Base-by-base conservation (phyloP, 441 rosid species). In the Cnidoscolus chayamansa region DNA sequence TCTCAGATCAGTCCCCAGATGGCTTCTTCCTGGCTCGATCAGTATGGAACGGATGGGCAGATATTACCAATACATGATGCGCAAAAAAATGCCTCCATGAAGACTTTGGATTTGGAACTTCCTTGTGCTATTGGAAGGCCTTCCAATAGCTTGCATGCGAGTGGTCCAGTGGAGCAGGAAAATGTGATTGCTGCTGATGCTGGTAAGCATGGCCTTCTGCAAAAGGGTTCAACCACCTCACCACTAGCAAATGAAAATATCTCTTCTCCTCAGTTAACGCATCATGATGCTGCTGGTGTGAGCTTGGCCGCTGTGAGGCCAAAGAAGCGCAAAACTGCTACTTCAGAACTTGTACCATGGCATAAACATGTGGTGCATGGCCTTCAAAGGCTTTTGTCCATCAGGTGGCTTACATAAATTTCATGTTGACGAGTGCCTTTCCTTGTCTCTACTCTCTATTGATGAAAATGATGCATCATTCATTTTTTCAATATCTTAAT, bases 11-110 rank as follows among this genome's bases (percentile, higher is more conserved):
- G 88, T 83, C 86, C 86, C 68, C 93, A 81, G 79, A 86, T 85
- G 86, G 93, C 89, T 35, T 89, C 96, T 61, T 84, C 96, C 63
- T 89, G 96, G 97, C 88, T 87, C 73, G 87, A 80, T 82, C 90
- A 81, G 78, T 85, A 80, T 80, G 92, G 94, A 64, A 79, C 86
- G 82, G 87, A 88, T 71, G 93, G 90, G 80, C 82, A 87, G 78
- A 83, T 81, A 77, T 80, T 78, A 70, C 84, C 84, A 17, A 45
- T 73, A 35, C 75, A 72, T 79, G 87, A 88, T 79, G 70, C 83
- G 53, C 81, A 13, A 76, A 81, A 79, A 76, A 71, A 50, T 77
- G 76, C 79, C 60, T 58, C 75, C 20, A 54, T 75, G 80, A 87
- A 81, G 67, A 75, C 71, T 70, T 20, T 78, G 69, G 74, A 71